phyloP scores from a whole-genome alignment of 345 rosid species.

The Clausena lansium region DNA sequence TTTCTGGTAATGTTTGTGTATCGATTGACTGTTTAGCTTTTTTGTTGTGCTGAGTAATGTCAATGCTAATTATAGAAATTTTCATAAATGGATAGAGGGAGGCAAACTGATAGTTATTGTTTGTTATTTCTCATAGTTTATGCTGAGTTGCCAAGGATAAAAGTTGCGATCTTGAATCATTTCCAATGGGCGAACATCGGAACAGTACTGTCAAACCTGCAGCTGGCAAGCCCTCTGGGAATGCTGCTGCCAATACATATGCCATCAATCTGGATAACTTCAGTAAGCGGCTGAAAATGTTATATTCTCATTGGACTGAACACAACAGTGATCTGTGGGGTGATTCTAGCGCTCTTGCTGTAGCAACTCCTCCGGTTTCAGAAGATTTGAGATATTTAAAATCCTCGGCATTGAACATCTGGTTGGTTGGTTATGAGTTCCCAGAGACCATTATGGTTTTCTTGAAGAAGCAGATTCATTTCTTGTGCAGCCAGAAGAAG shows the following conservation, averaged over 20 bases:
- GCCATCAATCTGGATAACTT: slow-evolving; percentile 39
- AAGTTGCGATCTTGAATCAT: background rate
- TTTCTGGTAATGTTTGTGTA: background rate
- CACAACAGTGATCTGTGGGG: slow-evolving; percentile 33
- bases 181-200: slow-evolving; percentile 36
- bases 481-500: slow-evolving; percentile 46
- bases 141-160: slow-evolving; percentile 15
- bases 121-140: slow-evolving; percentile 11
- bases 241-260: slow-evolving; percentile 26
- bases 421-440: slow-evolving; percentile 53
- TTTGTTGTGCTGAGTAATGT: background rate
- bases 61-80: background rate
- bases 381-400: slow-evolving; percentile 47
- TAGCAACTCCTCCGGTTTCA: slow-evolving; percentile 46
- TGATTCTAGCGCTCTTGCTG: slow-evolving; percentile 28
- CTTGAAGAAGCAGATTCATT: slow-evolving; percentile 44
- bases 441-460: slow-evolving; percentile 58
- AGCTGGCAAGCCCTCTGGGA: slow-evolving; percentile 12
- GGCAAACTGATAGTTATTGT: slow-evolving; percentile 5
- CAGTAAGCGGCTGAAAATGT: slow-evolving; percentile 28
- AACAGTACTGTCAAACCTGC: slow-evolving; percentile 28
- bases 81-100: background rate
- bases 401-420: slow-evolving; percentile 48
- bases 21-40: no score
- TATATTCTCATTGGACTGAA: slow-evolving; percentile 47